Conservation (phyloP, 2,329 filamentous ascomycete species). For the Teratosphaeria zuluensis region DNA sequence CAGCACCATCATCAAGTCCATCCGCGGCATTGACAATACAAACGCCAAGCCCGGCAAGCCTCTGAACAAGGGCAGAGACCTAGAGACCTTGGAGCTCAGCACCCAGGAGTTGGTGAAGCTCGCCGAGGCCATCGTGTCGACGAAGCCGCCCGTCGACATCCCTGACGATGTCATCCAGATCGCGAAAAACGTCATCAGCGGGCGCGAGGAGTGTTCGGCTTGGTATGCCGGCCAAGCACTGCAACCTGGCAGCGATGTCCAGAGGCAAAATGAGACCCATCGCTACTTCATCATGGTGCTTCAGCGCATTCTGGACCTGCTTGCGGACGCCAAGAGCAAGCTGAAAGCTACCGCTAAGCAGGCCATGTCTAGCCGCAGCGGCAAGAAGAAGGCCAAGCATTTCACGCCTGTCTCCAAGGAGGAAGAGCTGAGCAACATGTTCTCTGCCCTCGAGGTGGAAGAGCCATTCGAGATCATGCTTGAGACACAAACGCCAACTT, state of each 20-base stretch:
- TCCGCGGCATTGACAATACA: too few relatives aligned
- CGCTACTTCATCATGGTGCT: conserved; percentile 6
- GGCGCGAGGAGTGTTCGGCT: not conserved
- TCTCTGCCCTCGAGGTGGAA: conserved; percentile 5
- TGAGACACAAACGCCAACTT: not conserved
- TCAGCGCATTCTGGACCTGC: conserved; percentile 1
- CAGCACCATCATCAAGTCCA: conserved; percentile 1
- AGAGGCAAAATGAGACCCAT: conserved; percentile 6
- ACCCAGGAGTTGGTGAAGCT: conserved; percentile 4
- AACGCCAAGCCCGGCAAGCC: not conserved
- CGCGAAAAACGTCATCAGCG: conserved; percentile 4
- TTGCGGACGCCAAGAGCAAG: not conserved
- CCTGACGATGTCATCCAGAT: conserved; percentile 2
- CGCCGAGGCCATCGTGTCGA: conserved; percentile 3
- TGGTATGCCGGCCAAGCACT: conserved; percentile 4
- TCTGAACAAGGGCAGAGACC: not conserved
- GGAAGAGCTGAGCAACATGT: conserved; percentile 4
- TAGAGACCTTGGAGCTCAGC: not conserved
- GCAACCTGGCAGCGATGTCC: not conserved
- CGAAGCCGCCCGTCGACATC: not conserved
- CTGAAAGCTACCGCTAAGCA: too few relatives aligned
- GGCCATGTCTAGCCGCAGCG: too few relatives aligned
- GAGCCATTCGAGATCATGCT: conserved; percentile 3
- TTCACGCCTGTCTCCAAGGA: not conserved
- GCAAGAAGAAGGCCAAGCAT: not conserved